Base-by-base conservation (phyloP, 2,329 filamentous ascomycete genomes). In the Chrysosporium queenslandicum region DNA sequence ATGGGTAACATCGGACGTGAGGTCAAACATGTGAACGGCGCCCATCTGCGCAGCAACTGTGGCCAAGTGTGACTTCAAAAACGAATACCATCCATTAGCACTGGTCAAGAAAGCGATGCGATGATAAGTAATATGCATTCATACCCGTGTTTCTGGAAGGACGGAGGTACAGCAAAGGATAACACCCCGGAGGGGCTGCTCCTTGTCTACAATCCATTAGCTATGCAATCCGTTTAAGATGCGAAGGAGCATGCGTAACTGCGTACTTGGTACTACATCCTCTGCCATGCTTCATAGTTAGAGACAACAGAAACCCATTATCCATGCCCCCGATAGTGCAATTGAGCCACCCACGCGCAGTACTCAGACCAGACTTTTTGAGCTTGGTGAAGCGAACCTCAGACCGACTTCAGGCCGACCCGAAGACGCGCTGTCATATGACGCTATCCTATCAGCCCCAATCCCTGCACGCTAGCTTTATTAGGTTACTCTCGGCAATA, bases 1-100 rank as follows among this genome's bases (percentile, higher is more conserved):
- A 72, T 98, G 92, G 4, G 92, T 97, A 45, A 94, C 88, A 67
- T 96, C 88, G 53, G 86, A 87, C n/a, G 90, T 97, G 41, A 98
- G 80, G 67, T 98, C 90, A 68, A 89, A 85, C 62, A 86, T 89
- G 75, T 94, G 86, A 55, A 79, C 70, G 47, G 90, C 92, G 58
- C 92, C 92, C 75, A 98, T 88, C 64, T 95, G 81, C 57, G 75
- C 70, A 16, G 86, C 86, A 52, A 70, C 63, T 40, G 67, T 61
- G 23, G 68, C 66, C 48, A 74, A 59, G 51, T 70, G 65, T 34
- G 67, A 68, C 71, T 74, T 30, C 41, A 21, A 52, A 2, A 47
- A 5, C 11, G 18, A 4, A n/a, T 34, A 18, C 11, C 29, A 46
- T 30, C 3, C 8, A 27, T 52, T 41, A 52, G 50, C 12, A 29